Evolutionary conservation across 2,329 filamentous ascomycete species (phyloP).

Genomic region (Colletotrichum kahawae): DNA sequence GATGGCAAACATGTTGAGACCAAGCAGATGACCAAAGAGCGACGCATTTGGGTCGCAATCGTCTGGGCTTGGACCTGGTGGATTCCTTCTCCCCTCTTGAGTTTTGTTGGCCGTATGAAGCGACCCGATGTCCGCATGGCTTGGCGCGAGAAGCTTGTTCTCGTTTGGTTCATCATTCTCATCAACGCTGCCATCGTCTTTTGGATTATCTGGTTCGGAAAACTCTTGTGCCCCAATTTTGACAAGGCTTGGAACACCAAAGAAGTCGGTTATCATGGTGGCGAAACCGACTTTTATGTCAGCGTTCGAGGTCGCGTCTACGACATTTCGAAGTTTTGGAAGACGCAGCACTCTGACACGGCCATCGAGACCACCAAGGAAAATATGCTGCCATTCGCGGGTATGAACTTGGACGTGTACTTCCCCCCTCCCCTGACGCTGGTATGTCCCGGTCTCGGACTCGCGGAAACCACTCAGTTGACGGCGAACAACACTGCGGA

Average conservation of each 20-base stretch:
- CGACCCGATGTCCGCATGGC: constrained; percentile 95
- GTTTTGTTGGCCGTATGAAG: constrained; percentile 91
- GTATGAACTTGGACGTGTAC: constrained; percentile 81
- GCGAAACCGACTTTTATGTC: constrained; percentile 82
- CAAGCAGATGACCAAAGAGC: constrained; percentile 63
- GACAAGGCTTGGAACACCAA: constrained; percentile 84
- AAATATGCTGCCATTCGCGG: constrained; percentile 79
- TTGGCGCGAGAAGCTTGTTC: constrained; percentile 92
- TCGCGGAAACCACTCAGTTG: constrained; percentile 59
- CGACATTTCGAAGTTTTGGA: constrained; percentile 90
- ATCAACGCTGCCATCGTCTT: constrained; percentile 86
- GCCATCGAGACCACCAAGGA: constrained; percentile 62
- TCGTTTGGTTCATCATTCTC: constrained; percentile 80
- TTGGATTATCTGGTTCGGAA: constrained; percentile 88
- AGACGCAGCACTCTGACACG: constrained; percentile 80
- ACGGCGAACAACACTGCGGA: constrained; percentile 68
- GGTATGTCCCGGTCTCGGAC: constrained; percentile 77
- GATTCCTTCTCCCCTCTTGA: constrained; percentile 86
- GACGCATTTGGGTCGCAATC: constrained; percentile 79
- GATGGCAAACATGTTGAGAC: constrained; percentile 79
- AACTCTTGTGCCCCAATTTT: constrained; percentile 85
- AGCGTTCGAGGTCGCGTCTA: constrained; percentile 89
- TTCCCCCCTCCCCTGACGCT: constrained; percentile 79
- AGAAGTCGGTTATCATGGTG: constrained; percentile 74
- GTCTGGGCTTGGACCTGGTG: constrained; percentile 92